phyloP scores from a whole-genome alignment of 2,329 filamentous ascomycete species.

The Penicillium paneum region DNA sequence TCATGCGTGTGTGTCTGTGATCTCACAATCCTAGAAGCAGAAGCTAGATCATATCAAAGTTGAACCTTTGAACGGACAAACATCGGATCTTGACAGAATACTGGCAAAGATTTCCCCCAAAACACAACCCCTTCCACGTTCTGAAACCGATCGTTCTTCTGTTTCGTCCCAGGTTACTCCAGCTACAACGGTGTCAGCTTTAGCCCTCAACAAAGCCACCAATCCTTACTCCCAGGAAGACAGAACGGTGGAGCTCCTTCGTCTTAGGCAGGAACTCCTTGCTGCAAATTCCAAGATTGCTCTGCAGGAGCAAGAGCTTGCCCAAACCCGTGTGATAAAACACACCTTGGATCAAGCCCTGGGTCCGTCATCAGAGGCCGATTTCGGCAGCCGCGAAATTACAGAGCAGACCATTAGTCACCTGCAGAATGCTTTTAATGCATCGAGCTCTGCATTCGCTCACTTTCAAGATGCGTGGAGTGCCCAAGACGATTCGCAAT shows the following conservation, averaged over 20 bases:
- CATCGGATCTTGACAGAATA: conserved; percentile 62
- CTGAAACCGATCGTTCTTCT: conserved; percentile 22
- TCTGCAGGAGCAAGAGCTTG: conserved; percentile 60
- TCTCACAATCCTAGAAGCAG: conserved; percentile 46
- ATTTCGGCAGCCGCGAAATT: conserved; percentile 49
- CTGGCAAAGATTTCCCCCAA: conserved; percentile 43
- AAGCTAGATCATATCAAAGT: conserved; percentile 43
- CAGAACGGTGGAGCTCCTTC: conserved; percentile 51
- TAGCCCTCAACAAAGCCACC: conserved; percentile 9
- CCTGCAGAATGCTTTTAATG: conserved; percentile 53
- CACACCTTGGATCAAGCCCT: conserved; percentile 60
- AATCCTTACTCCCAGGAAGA: conserved; percentile 19
- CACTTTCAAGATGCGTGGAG: conserved; percentile 45
- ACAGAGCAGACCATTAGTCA: conserved; percentile 51
- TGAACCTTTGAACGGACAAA: conserved; percentile 26
- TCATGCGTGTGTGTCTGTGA: not conserved
- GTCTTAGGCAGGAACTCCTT: conserved; percentile 56
- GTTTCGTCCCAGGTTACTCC: conserved; percentile 19
- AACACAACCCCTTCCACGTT: conserved; percentile 12
- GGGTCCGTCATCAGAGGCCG: conserved; percentile 52
- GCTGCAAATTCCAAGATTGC: conserved; percentile 57
- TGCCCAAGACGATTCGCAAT: conserved; percentile 43
- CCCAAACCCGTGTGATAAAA: conserved; percentile 58
- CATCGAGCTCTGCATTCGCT: conserved; percentile 45
- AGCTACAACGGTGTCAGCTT: conserved; percentile 9